Conservation (phyloP, 176 grass and related monocot genomes). For the Secale cereale region DNA sequence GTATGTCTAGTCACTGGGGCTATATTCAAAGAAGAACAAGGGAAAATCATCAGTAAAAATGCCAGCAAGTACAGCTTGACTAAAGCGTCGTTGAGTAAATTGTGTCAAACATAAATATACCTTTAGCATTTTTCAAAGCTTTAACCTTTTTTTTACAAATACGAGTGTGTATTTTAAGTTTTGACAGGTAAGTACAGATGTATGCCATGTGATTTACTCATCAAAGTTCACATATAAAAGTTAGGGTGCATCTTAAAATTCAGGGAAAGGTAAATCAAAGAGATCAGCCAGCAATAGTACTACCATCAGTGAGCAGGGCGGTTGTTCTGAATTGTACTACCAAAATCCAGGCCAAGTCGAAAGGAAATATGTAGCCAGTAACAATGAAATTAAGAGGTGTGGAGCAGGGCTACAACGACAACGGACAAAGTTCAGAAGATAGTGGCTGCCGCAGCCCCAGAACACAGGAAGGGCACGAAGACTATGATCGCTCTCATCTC, state of each 20-base stretch:
- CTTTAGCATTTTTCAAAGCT: background rate
- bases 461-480: no score
- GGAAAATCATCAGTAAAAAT: background rate
- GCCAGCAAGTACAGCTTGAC: background rate
- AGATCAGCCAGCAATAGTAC: background rate
- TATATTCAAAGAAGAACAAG: constrained; percentile 28
- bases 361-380: background rate
- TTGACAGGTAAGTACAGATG: background rate
- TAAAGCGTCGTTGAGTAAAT: background rate
- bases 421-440: no score
- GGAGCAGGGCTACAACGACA: no score
- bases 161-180: background rate
- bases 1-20: constrained; percentile 81
- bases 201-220: background rate
- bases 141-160: background rate
- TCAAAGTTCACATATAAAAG: background rate
- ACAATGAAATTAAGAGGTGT: background rate
- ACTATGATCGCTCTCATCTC: no score
- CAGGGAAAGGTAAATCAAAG: background rate
- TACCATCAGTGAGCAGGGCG: background rate
- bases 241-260: background rate
- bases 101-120: background rate
- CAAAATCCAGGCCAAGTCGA: background rate
- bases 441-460: no score
- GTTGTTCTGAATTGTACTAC: background rate